Percentiles rank a stretch among this genome's conserved stretches.
Conservation (phyloP, 106 monocot genomes). For the Dioscorea zingiberensis region DNA sequence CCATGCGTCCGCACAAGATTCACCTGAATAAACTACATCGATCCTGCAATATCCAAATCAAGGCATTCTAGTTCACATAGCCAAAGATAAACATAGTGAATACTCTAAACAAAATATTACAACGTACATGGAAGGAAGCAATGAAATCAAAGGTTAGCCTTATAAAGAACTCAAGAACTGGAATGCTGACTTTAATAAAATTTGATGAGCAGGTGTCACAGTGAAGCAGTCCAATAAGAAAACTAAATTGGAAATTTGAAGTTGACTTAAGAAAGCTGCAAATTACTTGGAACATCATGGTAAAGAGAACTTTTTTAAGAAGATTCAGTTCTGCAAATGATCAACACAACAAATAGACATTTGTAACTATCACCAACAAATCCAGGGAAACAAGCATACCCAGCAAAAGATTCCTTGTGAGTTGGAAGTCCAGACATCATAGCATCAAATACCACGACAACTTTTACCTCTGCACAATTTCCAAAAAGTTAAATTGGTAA, state of each 20-base stretch:
- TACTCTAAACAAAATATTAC: no score
- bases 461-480: slow-evolving; percentile 73
- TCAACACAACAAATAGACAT: background rate
- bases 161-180: no score
- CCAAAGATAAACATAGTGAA: no score
- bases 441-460: slow-evolving; percentile 94
- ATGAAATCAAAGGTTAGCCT: no score
- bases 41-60: slow-evolving; percentile 40
- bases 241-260: no score
- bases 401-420: slow-evolving; percentile 75
- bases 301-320: background rate
- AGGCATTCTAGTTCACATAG: slow-evolving; percentile 1
- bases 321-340: background rate
- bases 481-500: slow-evolving; percentile 1
- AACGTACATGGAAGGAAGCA: no score
- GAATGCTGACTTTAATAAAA: no score
- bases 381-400: slow-evolving; percentile 32
- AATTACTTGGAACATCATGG: no score
- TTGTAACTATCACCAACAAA: background rate
- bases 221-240: no score
- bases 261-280: no score
- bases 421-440: slow-evolving; percentile 65
- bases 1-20: slow-evolving; percentile 88
- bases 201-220: no score
- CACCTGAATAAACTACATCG: slow-evolving; percentile 71